Evolutionary conservation across 345 rosid species (phyloP), one percentile per base, ranked within the genome.

Genomic region (Fremontodendron californicum): DNA sequence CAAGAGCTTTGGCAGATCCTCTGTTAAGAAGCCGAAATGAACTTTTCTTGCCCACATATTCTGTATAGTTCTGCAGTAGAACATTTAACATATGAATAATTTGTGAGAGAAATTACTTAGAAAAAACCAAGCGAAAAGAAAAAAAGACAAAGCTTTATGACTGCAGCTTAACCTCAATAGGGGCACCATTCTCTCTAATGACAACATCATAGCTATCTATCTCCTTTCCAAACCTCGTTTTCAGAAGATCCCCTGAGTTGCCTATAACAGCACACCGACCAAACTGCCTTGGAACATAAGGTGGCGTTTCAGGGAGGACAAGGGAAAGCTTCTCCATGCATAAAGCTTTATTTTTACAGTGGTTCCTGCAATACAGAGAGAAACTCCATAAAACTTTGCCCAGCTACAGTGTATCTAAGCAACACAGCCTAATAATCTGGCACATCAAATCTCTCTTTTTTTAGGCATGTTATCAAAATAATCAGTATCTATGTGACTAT

Each of bases 1-100:
- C 99, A 64, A 92, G 96, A 77, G 99, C 98, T 92, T 96, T 94
- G 61, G 99, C 97, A 78, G 98, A 91, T 69, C 97, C 98, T 81
- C 98, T 85, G 73, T 91, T 96, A 80, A 96, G 98, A 86, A 96
- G 97, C 43, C 93, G 96, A 75, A 94, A 94, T 75, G 91, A 85
- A 68, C 97, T 90, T 84, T 94, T 96, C 85, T 84, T 90, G 40
- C 98, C 98, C 25, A 90, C 97, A 58, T 88, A 86, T 62, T 92
- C 90, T 11, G 90, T 85, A 82, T 88, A 91, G 79, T 89, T 91
- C 99, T 94, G 82, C 72, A 82, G 79, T 23, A 73, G 69, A 75
- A 54, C 43, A 69, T 63, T 60, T 49, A 37, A 51, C 73, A 80
- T 25, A 73, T 25, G 29, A 48, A 75, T 71, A 1, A 69, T 57